A percentile compares a stretch with the other conserved stretches of the same genome.
Evolutionary conservation across 2,329 filamentous ascomycete species (phyloP).

Genomic region (Pseudopyricularia cyperi): DNA sequence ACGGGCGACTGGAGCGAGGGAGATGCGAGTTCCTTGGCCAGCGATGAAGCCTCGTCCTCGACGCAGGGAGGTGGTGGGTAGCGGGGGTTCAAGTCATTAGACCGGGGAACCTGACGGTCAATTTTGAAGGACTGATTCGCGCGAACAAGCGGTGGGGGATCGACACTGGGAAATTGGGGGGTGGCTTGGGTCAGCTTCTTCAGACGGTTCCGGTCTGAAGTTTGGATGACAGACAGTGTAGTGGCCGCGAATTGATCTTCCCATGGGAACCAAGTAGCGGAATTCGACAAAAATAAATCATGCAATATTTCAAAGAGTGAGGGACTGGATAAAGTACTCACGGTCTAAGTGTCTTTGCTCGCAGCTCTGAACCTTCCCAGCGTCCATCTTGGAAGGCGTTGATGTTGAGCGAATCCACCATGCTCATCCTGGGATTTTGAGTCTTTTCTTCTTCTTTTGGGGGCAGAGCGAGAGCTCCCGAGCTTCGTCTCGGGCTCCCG

Average conservation of each 20-base stretch:
- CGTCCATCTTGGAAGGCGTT: conserved; percentile 36
- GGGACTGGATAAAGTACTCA: conserved; percentile 12
- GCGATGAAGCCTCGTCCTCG: conserved; percentile 53
- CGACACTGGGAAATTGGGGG: neutral
- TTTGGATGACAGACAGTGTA: no score
- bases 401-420: conserved; percentile 30
- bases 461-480: neutral
- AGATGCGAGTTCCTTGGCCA: conserved; percentile 45
- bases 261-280: neutral
- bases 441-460: no score
- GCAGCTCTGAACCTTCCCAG: conserved; percentile 28
- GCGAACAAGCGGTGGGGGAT: conserved; percentile 5
- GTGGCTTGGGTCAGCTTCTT: neutral
- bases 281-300: neutral
- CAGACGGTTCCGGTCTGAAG: no score
- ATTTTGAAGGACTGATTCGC: conserved; percentile 5
- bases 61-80: conserved; percentile 51
- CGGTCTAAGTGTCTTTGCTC: conserved; percentile 23
- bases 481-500: neutral
- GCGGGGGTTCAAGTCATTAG: conserved; percentile 4
- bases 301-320: neutral
- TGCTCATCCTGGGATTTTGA: conserved; percentile 14
- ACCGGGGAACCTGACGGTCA: conserved; percentile 4
- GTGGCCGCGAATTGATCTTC: no score
- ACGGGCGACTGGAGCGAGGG: conserved; percentile 12